Evolutionary conservation across 805 yeast genomes (phyloP).

Genomic region (Candida chauliodis): DNA sequence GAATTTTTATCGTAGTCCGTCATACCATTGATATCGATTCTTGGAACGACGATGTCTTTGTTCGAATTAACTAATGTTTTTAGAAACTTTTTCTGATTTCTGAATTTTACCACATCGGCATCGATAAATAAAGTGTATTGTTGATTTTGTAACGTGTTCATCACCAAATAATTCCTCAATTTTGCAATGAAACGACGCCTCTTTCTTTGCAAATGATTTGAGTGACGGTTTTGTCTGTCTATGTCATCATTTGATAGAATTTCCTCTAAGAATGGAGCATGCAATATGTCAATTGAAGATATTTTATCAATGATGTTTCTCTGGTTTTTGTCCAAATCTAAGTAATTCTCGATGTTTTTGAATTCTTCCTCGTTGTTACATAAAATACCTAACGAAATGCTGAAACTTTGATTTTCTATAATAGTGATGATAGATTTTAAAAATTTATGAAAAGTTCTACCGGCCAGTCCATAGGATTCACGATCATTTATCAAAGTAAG

Average conservation of each 20-base stretch:
- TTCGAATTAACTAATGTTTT: conserved; percentile 23
- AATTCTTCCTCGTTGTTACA: conserved; percentile 29
- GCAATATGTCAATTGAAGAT: conserved; percentile 20
- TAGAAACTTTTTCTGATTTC: conserved; percentile 20
- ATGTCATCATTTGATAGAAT: conserved; percentile 12
- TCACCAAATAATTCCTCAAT: conserved; percentile 32
- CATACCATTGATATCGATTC: conserved; percentile 23
- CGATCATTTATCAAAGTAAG: background rate
- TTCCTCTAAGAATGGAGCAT: conserved; percentile 33
- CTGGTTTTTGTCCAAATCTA: conserved; percentile 13
- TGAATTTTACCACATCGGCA: conserved; percentile 29
- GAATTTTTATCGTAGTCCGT: conserved; percentile 38
- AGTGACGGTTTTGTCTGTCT: conserved; percentile 22
- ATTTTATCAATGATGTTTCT: conserved; percentile 8
- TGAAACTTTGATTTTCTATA: conserved; percentile 13
- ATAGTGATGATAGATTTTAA: conserved; percentile 25
- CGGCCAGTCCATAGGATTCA: conserved; percentile 1
- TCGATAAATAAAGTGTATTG: conserved; percentile 35
- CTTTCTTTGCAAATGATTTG: conserved; percentile 26
- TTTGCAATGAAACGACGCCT: conserved; percentile 36
- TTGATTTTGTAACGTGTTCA: conserved; percentile 24
- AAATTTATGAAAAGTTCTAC: conserved; percentile 25
- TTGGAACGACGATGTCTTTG: conserved; percentile 36
- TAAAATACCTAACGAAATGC: conserved; percentile 27
- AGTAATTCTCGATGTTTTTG: conserved; percentile 14